phyloP scores from a whole-genome alignment of 2,329 filamentous ascomycete species.

The Septoria linicola region DNA sequence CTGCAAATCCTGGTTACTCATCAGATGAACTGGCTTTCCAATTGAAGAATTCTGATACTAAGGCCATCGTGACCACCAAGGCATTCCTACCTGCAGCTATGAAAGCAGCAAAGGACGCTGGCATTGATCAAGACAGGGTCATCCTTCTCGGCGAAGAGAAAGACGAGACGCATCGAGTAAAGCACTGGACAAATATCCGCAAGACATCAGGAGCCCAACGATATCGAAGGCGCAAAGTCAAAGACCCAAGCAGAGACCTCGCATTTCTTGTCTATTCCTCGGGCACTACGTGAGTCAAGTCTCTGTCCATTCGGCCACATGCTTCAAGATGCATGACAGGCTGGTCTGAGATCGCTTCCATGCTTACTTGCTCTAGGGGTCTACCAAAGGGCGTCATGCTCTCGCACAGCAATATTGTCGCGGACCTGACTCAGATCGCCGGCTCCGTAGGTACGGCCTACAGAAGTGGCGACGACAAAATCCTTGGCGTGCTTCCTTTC shows the following conservation, averaged over 20 bases:
- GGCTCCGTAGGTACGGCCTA: slow-evolving; percentile 54
- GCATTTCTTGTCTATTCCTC: slow-evolving; percentile 86
- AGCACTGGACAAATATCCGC: slow-evolving; percentile 70
- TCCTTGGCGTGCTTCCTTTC: slow-evolving; percentile 80
- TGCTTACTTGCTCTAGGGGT: no score
- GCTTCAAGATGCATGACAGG: no score
- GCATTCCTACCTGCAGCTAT: slow-evolving; percentile 63
- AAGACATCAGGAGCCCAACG: slow-evolving; percentile 60
- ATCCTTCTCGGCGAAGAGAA: slow-evolving; percentile 70
- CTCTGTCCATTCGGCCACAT: no score
- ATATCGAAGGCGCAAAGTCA: slow-evolving; percentile 59
- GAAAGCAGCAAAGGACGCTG: slow-evolving; percentile 67
- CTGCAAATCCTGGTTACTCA: slow-evolving; percentile 86
- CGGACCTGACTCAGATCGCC: slow-evolving; percentile 59
- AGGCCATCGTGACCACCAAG: slow-evolving; percentile 70
- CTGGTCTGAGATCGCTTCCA: no score
- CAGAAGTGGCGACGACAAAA: slow-evolving; percentile 59
- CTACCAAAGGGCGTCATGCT: slow-evolving; percentile 89
- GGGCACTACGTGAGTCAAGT: no score
- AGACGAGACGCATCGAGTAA: slow-evolving; percentile 58
- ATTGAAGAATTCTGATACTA: slow-evolving; percentile 73
- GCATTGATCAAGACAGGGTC: slow-evolving; percentile 68
- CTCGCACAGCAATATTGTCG: slow-evolving; percentile 76
- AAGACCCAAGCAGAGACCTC: slow-evolving; percentile 65
- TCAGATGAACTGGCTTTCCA: slow-evolving; percentile 81